Percentiles rank a stretch among this genome's conserved stretches.
These are phyloP conservation scores for Termitomyces sp. DNA, from an alignment of 768 basidiomycete genomes.

Conservation along the genomic window DNA sequence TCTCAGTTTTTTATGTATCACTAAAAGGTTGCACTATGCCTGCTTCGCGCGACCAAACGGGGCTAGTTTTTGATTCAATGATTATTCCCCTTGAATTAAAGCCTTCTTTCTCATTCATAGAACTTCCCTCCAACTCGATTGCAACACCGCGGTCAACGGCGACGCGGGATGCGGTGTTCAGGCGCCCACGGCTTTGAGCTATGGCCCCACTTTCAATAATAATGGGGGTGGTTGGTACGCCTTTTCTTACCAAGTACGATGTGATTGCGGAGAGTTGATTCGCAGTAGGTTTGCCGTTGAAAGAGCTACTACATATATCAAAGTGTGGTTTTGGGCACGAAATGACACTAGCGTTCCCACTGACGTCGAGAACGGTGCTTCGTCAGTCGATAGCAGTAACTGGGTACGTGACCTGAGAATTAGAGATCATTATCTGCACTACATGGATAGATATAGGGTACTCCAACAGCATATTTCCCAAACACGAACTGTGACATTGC, in stretches of 20 bases:
- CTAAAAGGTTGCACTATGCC: conserved; percentile 40
- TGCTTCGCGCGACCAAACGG: conserved; percentile 35
- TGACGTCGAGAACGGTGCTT: conserved; percentile 41
- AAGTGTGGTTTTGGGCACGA: conserved; percentile 74
- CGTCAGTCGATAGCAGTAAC: conserved; percentile 39
- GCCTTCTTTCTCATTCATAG: conserved; percentile 11
- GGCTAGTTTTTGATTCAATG: conserved; percentile 28
- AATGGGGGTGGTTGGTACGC: conserved; percentile 59
- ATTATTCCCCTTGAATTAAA: not conserved
- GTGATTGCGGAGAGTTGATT: not conserved
- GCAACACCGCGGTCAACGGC: conserved; percentile 35
- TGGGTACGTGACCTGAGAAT: conserved; percentile 43
- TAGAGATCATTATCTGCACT: not conserved
- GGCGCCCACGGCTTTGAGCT: conserved; percentile 37
- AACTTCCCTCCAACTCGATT: conserved; percentile 33
- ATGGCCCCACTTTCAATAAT: conserved; percentile 55
- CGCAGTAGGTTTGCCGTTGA: conserved; percentile 57
- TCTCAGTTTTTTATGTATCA: not conserved
- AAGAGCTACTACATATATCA: conserved; percentile 51
- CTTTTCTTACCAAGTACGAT: not conserved
- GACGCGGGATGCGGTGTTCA: conserved; percentile 47
- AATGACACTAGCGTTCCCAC: conserved; percentile 42
- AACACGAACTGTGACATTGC: conserved; percentile 56
- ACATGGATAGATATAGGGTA: conserved; percentile 35
- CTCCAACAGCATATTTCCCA: conserved; percentile 57